phyloP scores from a whole-genome alignment of 2,329 filamentous ascomycete species.

The Botryosphaeria agaves region DNA sequence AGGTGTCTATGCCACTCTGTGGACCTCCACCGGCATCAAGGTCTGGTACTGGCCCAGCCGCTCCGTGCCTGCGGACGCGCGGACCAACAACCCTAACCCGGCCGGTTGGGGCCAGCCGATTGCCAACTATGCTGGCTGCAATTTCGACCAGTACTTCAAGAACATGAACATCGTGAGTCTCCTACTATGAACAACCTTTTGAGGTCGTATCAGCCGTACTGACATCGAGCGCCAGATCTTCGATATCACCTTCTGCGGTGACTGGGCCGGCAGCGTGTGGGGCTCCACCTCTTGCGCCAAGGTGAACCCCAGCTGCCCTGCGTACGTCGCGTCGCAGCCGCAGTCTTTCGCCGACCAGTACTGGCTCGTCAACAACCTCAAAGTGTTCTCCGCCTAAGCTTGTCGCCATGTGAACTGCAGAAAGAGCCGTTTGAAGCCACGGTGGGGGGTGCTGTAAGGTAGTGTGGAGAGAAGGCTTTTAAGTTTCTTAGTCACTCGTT shows the following conservation, averaged over 20 bases:
- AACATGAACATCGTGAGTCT: constrained; percentile 37
- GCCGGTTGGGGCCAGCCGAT: constrained; percentile 41
- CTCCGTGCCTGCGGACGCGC: constrained; percentile 46
- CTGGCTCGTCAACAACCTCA: constrained; percentile 21
- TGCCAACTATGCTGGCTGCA: constrained; percentile 55
- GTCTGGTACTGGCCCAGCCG: constrained; percentile 68
- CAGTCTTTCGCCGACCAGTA: constrained; percentile 19
- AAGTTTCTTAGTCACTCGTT: too few species aligned
- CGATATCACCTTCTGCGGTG: constrained; percentile 36
- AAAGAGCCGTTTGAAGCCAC: too few species aligned
- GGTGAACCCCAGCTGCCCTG: constrained; percentile 14
- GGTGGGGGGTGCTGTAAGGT: too few species aligned
- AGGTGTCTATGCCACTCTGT: constrained; percentile 34
- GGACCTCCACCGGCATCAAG: constrained; percentile 53
- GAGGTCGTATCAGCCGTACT: too few species aligned
- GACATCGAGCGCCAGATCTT: too few species aligned
- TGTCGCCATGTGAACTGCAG: too few species aligned
- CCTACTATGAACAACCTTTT: too few species aligned
- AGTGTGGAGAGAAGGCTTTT: too few species aligned
- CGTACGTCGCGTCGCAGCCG: constrained; percentile 20
- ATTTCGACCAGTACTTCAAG: constrained; percentile 53
- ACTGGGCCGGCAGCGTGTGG: constrained; percentile 34
- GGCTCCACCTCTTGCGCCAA: constrained; percentile 12
- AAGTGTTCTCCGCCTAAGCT: constrained; percentile 14
- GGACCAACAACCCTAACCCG: constrained; percentile 42